A percentile compares a stretch with the other conserved stretches of the same genome.
Conservation (phyloP, 2,329 filamentous ascomycete genomes). For the Thielaviopsis musarum region DNA sequence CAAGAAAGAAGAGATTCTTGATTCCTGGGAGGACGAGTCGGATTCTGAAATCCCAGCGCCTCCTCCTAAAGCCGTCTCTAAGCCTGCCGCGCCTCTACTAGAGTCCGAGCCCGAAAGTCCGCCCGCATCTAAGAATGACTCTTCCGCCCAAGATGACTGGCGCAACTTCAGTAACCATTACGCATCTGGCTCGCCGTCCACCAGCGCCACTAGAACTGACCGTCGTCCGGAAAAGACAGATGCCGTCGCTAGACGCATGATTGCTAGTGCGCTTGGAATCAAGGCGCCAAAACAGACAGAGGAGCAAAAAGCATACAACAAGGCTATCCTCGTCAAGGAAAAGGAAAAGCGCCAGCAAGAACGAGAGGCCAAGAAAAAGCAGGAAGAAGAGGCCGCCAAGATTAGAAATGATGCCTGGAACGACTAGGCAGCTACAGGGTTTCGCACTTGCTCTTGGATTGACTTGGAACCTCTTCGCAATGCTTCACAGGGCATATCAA, state of each 20-base stretch:
- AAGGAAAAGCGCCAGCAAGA: slow-evolving; percentile 59
- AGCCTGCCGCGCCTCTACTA: not conserved
- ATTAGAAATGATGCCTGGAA: slow-evolving; percentile 84
- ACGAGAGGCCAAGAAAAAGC: slow-evolving; percentile 43
- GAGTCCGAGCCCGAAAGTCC: not conserved
- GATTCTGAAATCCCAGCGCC: slow-evolving; percentile 20
- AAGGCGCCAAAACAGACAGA: slow-evolving; percentile 67
- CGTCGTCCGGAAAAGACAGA: slow-evolving; percentile 77
- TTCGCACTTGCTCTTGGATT: not conserved
- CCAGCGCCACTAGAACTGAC: not conserved
- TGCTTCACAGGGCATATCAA: not conserved
- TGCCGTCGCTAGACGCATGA: slow-evolving; percentile 75
- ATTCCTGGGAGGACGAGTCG: slow-evolving; percentile 42
- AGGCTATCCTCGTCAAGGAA: slow-evolving; percentile 68
- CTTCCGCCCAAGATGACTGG: not conserved
- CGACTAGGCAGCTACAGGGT: slow-evolving; percentile 27
- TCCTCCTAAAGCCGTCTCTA: not conserved
- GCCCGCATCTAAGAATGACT: not conserved
- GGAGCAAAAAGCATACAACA: slow-evolving; percentile 77
- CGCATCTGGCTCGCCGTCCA: not conserved
- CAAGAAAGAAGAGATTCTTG: slow-evolving; percentile 20
- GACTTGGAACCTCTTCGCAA: not conserved
- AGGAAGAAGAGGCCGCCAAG: slow-evolving; percentile 49
- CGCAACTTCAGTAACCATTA: not conserved
- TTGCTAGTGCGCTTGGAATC: slow-evolving; percentile 73